Evolutionary conservation across 768 basidiomycete species (phyloP).

Genomic region (Tricholoma sp.): DNA sequence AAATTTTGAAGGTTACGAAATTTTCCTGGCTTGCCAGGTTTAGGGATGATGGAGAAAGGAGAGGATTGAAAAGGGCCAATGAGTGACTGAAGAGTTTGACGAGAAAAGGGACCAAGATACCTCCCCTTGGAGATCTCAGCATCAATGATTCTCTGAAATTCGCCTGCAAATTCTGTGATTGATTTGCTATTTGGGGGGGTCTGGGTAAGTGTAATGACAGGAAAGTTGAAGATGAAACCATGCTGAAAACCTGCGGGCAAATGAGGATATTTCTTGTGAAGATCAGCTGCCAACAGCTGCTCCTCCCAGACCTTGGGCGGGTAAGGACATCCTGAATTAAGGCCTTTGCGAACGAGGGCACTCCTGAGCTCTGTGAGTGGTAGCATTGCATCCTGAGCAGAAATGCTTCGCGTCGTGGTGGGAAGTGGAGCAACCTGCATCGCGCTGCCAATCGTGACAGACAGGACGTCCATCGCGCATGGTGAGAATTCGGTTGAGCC

Average conservation of each 20-base stretch:
- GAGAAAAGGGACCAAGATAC: conserved; percentile 18
- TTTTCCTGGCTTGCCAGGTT: conserved; percentile 18
- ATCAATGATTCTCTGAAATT: background rate
- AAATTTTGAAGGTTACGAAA: conserved; percentile 23
- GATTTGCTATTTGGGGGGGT: background rate
- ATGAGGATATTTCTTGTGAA: background rate
- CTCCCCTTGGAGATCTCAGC: conserved; percentile 3
- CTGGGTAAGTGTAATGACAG: background rate
- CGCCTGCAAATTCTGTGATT: too few species aligned
- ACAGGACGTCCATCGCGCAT: background rate
- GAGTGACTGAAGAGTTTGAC: conserved; percentile 3
- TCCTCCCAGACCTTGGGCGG: background rate
- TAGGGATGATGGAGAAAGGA: conserved; percentile 23
- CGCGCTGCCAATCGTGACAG: background rate
- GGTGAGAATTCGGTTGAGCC: background rate
- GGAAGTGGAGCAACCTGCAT: background rate
- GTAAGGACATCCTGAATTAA: background rate
- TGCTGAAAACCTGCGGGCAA: background rate
- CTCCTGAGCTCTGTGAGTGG: background rate
- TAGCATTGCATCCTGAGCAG: background rate
- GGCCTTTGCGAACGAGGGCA: conserved; percentile 1
- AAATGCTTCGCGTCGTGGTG: background rate
- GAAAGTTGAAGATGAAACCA: background rate
- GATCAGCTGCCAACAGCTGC: background rate
- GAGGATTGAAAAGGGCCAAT: conserved; percentile 25